Conservation (phyloP, 768 basidiomycete species). For the Lentinula aciculospora region DNA sequence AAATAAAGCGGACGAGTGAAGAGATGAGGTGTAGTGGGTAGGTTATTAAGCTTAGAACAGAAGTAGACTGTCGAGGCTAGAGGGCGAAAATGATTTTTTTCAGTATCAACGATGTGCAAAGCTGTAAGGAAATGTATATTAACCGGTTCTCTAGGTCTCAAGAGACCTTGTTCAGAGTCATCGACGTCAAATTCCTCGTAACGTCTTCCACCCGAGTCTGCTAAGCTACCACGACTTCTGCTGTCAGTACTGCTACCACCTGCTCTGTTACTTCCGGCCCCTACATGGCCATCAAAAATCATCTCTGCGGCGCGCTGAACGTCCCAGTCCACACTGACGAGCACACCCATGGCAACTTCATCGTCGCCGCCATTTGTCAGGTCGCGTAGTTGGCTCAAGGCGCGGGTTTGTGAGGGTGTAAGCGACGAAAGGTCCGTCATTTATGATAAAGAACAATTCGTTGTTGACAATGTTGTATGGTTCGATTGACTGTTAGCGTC, state of each 20-base stretch:
- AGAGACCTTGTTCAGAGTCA: constrained; percentile 36
- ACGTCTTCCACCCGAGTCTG: neutral
- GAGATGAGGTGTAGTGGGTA: constrained; percentile 58
- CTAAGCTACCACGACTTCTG: constrained; percentile 4
- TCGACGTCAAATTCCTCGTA: constrained; percentile 45
- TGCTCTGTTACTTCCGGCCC: constrained; percentile 9
- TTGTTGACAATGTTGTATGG: no score
- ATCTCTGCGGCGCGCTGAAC: constrained; percentile 62
- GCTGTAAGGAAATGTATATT: neutral
- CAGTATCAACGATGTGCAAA: neutral
- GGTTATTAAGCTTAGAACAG: constrained; percentile 42
- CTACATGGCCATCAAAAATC: constrained; percentile 38
- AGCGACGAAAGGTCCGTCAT: constrained; percentile 1
- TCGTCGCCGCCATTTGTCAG: constrained; percentile 57
- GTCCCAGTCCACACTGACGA: constrained; percentile 65
- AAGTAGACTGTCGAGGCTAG: constrained; percentile 7
- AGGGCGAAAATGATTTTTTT: constrained; percentile 13
- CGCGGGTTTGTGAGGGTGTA: constrained; percentile 20
- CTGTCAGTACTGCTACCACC: constrained; percentile 9
- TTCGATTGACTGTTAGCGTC: neutral
- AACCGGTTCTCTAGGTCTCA: constrained; percentile 10
- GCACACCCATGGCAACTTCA: constrained; percentile 54
- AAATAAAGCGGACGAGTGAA: constrained; percentile 57
- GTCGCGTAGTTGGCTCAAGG: constrained; percentile 45
- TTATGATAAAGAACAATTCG: neutral